phyloP scores from a whole-genome alignment of 345 rosid species.

The Triadica sebifera region DNA sequence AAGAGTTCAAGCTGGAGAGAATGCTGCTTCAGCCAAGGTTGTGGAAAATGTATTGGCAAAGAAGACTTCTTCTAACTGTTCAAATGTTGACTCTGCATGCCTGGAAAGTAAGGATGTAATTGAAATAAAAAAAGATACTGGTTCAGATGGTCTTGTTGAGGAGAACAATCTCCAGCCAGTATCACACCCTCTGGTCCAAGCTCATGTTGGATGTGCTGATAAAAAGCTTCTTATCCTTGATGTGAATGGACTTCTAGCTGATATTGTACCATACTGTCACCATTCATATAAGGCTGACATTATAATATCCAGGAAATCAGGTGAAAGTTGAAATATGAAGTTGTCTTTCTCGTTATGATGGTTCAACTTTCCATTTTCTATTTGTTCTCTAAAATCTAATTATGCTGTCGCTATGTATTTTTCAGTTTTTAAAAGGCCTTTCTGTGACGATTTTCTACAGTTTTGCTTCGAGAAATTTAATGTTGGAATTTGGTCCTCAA shows the following conservation, averaged over 20 bases:
- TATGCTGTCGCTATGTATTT: neutral
- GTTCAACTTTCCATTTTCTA: neutral
- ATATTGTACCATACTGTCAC: conserved; percentile 18
- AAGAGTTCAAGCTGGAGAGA: conserved; percentile 2
- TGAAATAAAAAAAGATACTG: conserved; percentile 15
- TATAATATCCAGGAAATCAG: conserved; percentile 18
- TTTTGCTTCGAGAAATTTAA: conserved; percentile 33
- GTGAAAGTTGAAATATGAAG: conserved; percentile 6
- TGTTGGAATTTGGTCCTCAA: conserved; percentile 37
- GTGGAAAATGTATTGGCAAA: conserved; percentile 8
- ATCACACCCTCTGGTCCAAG: conserved; percentile 20
- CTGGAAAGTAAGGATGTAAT: conserved; percentile 13
- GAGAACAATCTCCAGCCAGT: conserved; percentile 21
- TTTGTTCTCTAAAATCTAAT: conserved; percentile 1
- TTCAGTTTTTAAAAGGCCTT: conserved; percentile 34
- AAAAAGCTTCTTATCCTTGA: conserved; percentile 35
- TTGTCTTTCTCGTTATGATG: neutral
- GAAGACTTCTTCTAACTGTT: conserved; percentile 14
- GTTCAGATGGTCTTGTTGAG: conserved; percentile 11
- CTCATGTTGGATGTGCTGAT: conserved; percentile 6
- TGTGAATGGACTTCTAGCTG: conserved; percentile 34
- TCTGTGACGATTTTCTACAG: conserved; percentile 27
- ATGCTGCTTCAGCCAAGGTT: conserved; percentile 16
- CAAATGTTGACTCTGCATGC: conserved; percentile 15
- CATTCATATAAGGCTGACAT: conserved; percentile 1